Base-by-base conservation (phyloP, 2,329 filamentous ascomycete species). In the Cordyceps tenuipes region DNA sequence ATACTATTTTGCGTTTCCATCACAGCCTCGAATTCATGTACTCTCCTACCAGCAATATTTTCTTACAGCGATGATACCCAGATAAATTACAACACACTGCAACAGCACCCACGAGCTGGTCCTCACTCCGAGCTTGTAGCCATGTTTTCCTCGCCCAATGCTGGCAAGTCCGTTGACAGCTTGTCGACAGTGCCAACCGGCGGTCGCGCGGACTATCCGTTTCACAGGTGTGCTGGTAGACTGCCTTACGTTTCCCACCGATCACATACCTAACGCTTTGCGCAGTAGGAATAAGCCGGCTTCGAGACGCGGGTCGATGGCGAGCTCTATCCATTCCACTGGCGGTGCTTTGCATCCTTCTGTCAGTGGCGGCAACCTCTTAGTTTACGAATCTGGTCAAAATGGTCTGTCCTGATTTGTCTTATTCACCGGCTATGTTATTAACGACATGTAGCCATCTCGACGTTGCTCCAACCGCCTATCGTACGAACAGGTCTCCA, bases 401-500 rank as follows among this genome's bases (percentile, higher is more conserved):
- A 97, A 96, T 82, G 91, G 87, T 89, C 72, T 34, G 72, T 71
- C 23, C 12, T 13, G 34, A 36, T 23, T 54, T 51, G 62, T 29
- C 63, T 31, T 29, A 50, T 52, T 23, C 1, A 7, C 31, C 7
- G 13, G 8, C n/a, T 19, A 34, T 17, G 1, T 5, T 29, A 26
- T 56, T 62, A n/a, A 62, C 44, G 60, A 21, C 31, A 58, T 59
- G 13, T 64, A 90, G 89, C 94, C 63, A 97, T 97, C 67, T 96
- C 92, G 9, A 96, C 91, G 1, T 81, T 97, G n/a, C 82, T 97
- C 4, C 90, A 96, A 69, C 88, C 91, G 31, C 90, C 93, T 3
- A 96, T 96, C 65, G 85, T 95, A 61, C 85, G 93, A 64, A 96
- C 92, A 2, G 92, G 93, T 60, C 82, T 96, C 54, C 80, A 91